Evolutionary conservation across 192 early-diverging fungal genomes (phyloP), one percentile per base, ranked within the genome.

Genomic region (Coemansia sp.): DNA sequence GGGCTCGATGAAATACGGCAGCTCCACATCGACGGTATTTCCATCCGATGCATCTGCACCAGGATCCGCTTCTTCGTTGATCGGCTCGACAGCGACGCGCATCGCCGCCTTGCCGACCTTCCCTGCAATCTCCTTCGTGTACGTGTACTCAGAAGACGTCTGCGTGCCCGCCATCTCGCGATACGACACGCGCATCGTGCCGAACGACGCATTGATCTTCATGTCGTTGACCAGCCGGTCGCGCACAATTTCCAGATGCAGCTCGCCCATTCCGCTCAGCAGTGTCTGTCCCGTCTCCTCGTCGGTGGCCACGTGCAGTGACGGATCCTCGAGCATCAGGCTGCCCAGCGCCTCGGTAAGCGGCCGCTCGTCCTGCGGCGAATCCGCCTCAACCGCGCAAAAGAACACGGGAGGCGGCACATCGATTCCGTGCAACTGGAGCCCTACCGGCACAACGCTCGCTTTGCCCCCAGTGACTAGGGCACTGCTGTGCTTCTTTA

Each of bases 181-280:
- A 72, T 94, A 97, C 23, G 88, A 86, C 59, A 98, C 94, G 33
- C 88, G 83, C 83, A 97, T 91, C 33, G 83, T 78, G 10, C 96
- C 96, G 73, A 97, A 88, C 20, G 88, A 84, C 15, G 90, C 90
- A 26, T 89, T 87, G 58, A 91, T 87, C 59, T 88, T 87, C 67
- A 92, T 88, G 28, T 90, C 89, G 29, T 88, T 88, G n/a, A 89
- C 37, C 25, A 98, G 75, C n/a, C 95, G 76, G 34, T 94, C 93
- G 42, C 87, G 87, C 13, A 93, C 87, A 16, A 98, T 90, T 63
- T 98, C 95, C 30, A 98, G 71, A 70, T 98, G 96, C 56, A 98
- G 82, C 66, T 96, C 96, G 7, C 96, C 96, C 94, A 96, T 95
- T 0, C 94, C 96, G 66, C 91, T 87, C 5, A 98, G 68, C 53